Conservation (phyloP, 2,329 filamentous ascomycete species). For the Pleomassaria siparia region DNA sequence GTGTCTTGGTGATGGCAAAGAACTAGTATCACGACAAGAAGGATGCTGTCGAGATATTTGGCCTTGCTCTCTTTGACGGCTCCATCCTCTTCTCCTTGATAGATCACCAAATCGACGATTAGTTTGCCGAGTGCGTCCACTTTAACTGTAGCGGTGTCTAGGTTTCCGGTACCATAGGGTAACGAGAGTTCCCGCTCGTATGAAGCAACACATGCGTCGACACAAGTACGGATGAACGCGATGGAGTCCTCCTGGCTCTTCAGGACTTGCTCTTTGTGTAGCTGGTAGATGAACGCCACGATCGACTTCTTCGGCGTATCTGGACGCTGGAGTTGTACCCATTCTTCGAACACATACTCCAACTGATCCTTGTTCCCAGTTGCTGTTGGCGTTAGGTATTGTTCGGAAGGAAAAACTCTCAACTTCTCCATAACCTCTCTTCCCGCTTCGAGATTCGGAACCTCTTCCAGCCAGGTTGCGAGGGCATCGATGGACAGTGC, state of each 20-base stretch:
- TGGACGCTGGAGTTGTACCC: slow-evolving; percentile 81
- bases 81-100: slow-evolving; percentile 63
- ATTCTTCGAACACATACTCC: slow-evolving; percentile 95
- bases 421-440: slow-evolving; percentile 71
- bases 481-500: slow-evolving; percentile 78
- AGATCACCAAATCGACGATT: slow-evolving; percentile 72
- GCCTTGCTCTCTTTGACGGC: slow-evolving; percentile 65
- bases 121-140: slow-evolving; percentile 84
- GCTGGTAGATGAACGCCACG: slow-evolving; percentile 78
- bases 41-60: slow-evolving; percentile 73
- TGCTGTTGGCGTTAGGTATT: slow-evolving; percentile 57
- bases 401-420: slow-evolving; percentile 59
- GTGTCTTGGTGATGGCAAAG: slow-evolving; percentile 83
- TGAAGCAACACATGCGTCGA: slow-evolving; percentile 76
- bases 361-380: slow-evolving; percentile 74
- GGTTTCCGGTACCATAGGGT: slow-evolving; percentile 57
- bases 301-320: slow-evolving; percentile 72
- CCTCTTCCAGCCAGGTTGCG: slow-evolving; percentile 77
- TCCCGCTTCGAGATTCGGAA: slow-evolving; percentile 65
- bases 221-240: slow-evolving; percentile 75
- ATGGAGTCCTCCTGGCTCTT: slow-evolving; percentile 74
- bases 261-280: slow-evolving; percentile 74
- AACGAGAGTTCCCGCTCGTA: slow-evolving; percentile 72
- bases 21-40: slow-evolving; percentile 77
- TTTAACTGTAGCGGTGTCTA: slow-evolving; percentile 62